These are phyloP conservation scores for Avicennia marina DNA, from an alignment of 257 asterid genomes.

Conservation along the genomic window DNA sequence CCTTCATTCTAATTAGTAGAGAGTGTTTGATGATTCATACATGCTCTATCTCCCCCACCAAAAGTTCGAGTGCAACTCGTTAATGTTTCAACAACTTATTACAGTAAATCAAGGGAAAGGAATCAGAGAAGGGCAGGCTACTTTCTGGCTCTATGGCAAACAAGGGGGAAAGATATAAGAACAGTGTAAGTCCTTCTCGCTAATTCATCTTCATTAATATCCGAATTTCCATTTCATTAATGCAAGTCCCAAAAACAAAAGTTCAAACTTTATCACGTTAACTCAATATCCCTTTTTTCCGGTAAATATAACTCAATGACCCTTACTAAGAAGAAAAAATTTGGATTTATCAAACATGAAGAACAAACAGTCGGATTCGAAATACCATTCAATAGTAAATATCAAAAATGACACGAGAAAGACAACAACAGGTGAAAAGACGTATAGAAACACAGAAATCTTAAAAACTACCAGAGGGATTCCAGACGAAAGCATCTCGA, in stretches of 20 bases:
- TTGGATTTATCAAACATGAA: no score
- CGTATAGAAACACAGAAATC: background rate
- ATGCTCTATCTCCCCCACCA: background rate
- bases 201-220: background rate
- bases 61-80: background rate
- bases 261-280: background rate
- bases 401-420: conserved; percentile 5
- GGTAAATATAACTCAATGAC: no score
- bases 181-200: background rate
- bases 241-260: background rate
- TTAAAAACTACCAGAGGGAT: conserved; percentile 64
- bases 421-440: background rate
- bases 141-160: no score
- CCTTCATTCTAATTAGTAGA: background rate
- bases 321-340: no score
- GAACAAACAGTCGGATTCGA: no score
- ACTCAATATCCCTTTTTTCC: background rate
- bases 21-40: background rate
- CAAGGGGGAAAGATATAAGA: background rate
- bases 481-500: conserved; percentile 87
- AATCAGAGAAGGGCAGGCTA: no score
- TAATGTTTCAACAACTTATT: background rate
- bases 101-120: background rate
- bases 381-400: background rate
- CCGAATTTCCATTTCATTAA: background rate